phyloP scores from a whole-genome alignment of 73 alveolate species.

The Symbiodinium pilosum region DNA sequence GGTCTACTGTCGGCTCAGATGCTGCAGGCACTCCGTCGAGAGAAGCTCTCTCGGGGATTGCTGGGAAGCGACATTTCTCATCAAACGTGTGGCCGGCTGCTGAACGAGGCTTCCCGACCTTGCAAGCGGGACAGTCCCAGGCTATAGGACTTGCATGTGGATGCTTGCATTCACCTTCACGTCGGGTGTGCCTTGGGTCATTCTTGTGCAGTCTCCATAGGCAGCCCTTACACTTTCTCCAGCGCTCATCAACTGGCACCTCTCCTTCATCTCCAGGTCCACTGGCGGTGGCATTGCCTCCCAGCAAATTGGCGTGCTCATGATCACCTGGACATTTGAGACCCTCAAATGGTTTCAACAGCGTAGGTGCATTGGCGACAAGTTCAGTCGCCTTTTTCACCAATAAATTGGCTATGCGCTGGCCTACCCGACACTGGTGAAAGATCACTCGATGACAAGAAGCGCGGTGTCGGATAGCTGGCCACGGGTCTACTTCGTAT shows the following conservation, averaged over 20 bases:
- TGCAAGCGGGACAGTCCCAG: conserved; percentile 16
- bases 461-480: not conserved
- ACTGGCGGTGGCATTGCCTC: not conserved
- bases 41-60: too few species aligned
- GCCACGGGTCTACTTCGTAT: conserved; percentile 11
- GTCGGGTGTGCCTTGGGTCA: conserved; percentile 8
- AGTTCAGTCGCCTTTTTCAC: not conserved
- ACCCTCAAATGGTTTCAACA: not conserved
- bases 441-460: not conserved
- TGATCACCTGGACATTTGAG: not conserved
- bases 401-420: not conserved
- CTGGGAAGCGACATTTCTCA: too few species aligned
- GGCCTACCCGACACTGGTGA: conserved; percentile 13
- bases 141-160: not conserved
- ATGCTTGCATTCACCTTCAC: conserved; percentile 13
- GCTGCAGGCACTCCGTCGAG: not conserved
- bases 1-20: not conserved
- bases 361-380: not conserved
- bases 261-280: not conserved
- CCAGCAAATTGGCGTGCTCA: not conserved
- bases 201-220: not conserved
- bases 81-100: too few species aligned
- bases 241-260: not conserved
- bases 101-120: not conserved
- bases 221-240: conserved; percentile 21